Percentiles rank a stretch among this genome's conserved stretches.
phyloP scores from a whole-genome alignment of 2,329 filamentous ascomycete genomes.

The Metarhizium rileyi region DNA sequence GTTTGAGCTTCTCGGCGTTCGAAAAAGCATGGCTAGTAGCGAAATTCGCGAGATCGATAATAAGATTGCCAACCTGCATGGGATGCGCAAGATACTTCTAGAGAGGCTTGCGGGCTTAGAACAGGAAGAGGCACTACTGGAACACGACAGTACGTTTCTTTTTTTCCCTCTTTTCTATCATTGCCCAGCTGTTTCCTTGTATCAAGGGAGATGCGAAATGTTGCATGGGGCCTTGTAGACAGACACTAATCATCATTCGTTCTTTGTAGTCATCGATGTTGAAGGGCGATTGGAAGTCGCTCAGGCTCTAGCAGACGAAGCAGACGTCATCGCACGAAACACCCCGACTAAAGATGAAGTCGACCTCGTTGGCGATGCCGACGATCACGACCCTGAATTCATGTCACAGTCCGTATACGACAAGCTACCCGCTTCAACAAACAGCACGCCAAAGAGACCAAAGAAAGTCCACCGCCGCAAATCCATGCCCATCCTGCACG shows the following conservation, averaged over 20 bases:
- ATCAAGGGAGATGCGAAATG: no score
- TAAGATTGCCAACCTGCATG: slow-evolving; percentile 87
- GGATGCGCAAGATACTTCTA: slow-evolving; percentile 85
- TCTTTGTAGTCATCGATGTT: slow-evolving; percentile 46
- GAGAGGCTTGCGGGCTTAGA: slow-evolving; percentile 79
- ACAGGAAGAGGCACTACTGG: slow-evolving; percentile 80
- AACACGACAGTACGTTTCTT: slow-evolving; percentile 67
- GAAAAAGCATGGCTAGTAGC: slow-evolving; percentile 95
- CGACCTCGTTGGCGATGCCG: slow-evolving; percentile 40
- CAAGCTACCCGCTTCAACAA: slow-evolving; percentile 59
- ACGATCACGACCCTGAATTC: slow-evolving; percentile 50
- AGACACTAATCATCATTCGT: background rate
- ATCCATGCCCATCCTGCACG: slow-evolving; percentile 91
- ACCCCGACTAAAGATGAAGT: slow-evolving; percentile 43
- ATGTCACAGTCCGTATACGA: slow-evolving; percentile 99
- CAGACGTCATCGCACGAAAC: slow-evolving; percentile 43
- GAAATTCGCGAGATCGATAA: slow-evolving; percentile 96
- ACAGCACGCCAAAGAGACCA: slow-evolving; percentile 37
- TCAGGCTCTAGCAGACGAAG: slow-evolving; percentile 49
- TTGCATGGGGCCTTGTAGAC: background rate
- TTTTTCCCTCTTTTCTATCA: background rate
- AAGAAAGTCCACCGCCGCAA: slow-evolving; percentile 56
- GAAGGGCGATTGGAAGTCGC: slow-evolving; percentile 53
- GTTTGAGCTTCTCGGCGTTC: slow-evolving; percentile 80
- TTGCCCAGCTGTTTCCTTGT: no score